Base-by-base conservation (phyloP, 805 yeast genomes). In the Lipomyces yamanashiensis region DNA sequence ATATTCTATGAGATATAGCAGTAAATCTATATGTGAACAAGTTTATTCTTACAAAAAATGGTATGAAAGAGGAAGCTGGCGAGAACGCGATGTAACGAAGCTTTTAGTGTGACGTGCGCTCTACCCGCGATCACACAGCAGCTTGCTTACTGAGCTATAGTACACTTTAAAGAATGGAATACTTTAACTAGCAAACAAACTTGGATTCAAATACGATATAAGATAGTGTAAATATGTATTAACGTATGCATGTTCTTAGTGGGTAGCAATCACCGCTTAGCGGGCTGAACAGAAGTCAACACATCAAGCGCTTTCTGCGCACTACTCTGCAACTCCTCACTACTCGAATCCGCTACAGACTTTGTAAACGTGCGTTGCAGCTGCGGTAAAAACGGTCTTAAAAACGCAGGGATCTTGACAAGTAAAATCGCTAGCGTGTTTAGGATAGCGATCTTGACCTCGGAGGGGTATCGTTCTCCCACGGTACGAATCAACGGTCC, bases 401-500 rank as follows among this genome's bases (percentile, higher is more conserved):
- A 82, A 75, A 90, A 90, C 73, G 88, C 90, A 1, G 99, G 97
- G 70, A 93, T 89, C 79, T 91, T 89, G 28, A 78, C 78, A 72
- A 95, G 85, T 73, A 96, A 79, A 67, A 84, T 84, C 73, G 88
- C 89, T 75, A 96, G 82, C 0, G 98, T 96, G 67, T 83, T 82
- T 72, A 95, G 81, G 70, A 96, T 93, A n/a, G 97, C 96, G 43
- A 96, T 87, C 81, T 95, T 95, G 71, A 95, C 90, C 70, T 92
- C 97, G 66, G 96, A 83, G 17, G 87, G 84, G 69, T 90, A 93
- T 76, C 97, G 86, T 77, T 95, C 99, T 73, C 99, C 99, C 73
- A 93, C 90, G 61, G 93, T 96, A 82, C 99, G 91, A 77, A 95
- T 95, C 73, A 95, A 82, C 45, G 99, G 99, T 78, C 99, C 99